Evolutionary conservation across 129 eudicot species (phyloP), one percentile per base, ranked within the genome.

Genomic region (Flaveria trinervia): DNA sequence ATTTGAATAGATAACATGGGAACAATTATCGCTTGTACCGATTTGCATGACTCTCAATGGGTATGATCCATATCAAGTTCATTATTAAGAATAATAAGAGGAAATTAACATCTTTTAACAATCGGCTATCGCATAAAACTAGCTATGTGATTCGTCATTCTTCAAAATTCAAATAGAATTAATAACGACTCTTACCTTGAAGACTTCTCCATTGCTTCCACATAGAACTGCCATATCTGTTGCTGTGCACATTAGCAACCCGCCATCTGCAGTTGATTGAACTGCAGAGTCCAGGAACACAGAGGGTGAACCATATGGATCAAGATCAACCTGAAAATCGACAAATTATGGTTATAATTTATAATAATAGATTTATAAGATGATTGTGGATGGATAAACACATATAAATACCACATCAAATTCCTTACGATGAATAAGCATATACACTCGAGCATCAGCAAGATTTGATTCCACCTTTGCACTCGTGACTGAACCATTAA

Each of bases 191-290:
- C 83, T 84, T 88, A 94, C 97, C 89, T 94, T 67, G 97, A 94
- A 94, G 36, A 94, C 98, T 89, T 94, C 97, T n/a, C 93, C 98
- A 79, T 87, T 91, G 78, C 90, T 91, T 66, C 96, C 98, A 84
- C 98, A 94, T 14, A 94, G 85, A 75, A 94, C 97, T 1, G 98
- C 98, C 97, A 94, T 87, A 83, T 94, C 98, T 48, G 98, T 94
- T 43, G 98, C 94, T 0, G 98, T 94, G 74, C 97, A 94, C 98
- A 94, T 91, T 50, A 94, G 86, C 78, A 94, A 79, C 75, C 98
- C 97, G 56, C 98, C 97, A 86, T 94, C 97, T 74, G 76, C 90
- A 83, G 91, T 83, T 17, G 97, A 94, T 73, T 94, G 99, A 82
- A 94, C 88, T 39, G 97, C 99, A 43, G 96, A 91, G 86, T 94